Conservation (phyloP, 257 asterid species). For the Solanum etuberosum region DNA sequence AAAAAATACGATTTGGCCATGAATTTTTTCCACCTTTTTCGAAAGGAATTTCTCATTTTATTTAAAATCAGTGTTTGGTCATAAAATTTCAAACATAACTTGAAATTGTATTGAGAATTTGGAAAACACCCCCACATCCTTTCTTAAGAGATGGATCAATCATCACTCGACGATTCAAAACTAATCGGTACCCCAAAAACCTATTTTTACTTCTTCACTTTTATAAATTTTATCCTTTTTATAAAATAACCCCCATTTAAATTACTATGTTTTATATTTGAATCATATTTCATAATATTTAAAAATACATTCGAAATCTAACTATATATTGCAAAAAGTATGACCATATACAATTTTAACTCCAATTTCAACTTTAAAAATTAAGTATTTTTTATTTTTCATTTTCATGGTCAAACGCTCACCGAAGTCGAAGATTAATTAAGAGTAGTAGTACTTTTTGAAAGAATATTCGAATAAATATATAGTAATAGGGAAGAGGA, state of each 20-base stretch:
- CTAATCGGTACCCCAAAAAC: background rate
- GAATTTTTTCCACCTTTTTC: no score
- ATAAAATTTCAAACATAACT: background rate
- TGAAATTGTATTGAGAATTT: background rate
- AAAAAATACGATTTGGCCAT: accelerated
- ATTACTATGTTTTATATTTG: no score
- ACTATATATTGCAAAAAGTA: no score
- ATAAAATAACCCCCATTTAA: background rate
- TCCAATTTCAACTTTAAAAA: background rate
- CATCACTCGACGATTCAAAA: background rate
- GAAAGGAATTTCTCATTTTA: accelerated
- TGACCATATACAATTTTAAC: background rate
- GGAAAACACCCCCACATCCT: background rate
- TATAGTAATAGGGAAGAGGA: background rate
- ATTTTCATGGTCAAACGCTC: background rate
- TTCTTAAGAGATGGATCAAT: background rate
- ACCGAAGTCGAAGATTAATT: background rate
- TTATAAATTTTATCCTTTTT: no score
- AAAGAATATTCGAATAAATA: background rate
- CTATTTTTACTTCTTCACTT: no score
- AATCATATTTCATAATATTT: background rate
- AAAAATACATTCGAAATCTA: no score
- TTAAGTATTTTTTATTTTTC: no score
- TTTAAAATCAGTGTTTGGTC: no score
- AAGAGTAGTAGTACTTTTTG: background rate